Evolutionary conservation across 208 protist genomes (phyloP).

Genomic region (Trypanosoma lewisi): DNA sequence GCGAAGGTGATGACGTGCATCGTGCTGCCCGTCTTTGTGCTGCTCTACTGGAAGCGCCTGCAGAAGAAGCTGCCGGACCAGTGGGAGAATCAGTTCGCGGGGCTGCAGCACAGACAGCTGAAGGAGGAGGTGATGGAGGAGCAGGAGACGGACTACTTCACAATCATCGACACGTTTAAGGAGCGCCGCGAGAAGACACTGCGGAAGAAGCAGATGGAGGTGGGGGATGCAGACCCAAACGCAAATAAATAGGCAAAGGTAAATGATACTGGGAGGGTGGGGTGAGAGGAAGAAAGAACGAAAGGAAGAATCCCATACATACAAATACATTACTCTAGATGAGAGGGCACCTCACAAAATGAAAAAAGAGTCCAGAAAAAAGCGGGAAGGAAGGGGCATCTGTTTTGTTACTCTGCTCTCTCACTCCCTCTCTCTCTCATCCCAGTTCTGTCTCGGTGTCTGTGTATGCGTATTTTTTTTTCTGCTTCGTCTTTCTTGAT

Average conservation of each 20-base stretch:
- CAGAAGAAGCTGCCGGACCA: conserved; percentile 68
- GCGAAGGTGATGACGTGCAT: conserved; percentile 79
- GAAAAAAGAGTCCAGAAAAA: no score
- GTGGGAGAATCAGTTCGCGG: conserved; percentile 79
- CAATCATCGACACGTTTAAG: conserved; percentile 79
- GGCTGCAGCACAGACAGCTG: conserved; percentile 74
- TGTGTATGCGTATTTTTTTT: no score
- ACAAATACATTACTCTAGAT: neutral
- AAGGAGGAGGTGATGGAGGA: conserved; percentile 60
- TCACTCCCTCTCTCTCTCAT: no score
- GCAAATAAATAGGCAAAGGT: neutral
- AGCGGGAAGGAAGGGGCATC: no score
- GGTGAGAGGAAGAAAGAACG: neutral
- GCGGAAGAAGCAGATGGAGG: conserved; percentile 60
- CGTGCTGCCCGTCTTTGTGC: conserved; percentile 71
- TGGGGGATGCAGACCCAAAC: conserved; percentile 3
- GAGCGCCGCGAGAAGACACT: conserved; percentile 65
- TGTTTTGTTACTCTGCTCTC: no score
- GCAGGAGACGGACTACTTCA: conserved; percentile 76
- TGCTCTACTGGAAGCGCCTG: conserved; percentile 77
- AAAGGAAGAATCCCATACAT: neutral
- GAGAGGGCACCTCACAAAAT: no score
- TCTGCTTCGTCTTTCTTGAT: no score
- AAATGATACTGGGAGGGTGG: conserved; percentile 3
- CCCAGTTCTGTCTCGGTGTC: no score